Base-by-base conservation (phyloP, 192 early-diverging fungal species). In the Linnemannia exigua region DNA sequence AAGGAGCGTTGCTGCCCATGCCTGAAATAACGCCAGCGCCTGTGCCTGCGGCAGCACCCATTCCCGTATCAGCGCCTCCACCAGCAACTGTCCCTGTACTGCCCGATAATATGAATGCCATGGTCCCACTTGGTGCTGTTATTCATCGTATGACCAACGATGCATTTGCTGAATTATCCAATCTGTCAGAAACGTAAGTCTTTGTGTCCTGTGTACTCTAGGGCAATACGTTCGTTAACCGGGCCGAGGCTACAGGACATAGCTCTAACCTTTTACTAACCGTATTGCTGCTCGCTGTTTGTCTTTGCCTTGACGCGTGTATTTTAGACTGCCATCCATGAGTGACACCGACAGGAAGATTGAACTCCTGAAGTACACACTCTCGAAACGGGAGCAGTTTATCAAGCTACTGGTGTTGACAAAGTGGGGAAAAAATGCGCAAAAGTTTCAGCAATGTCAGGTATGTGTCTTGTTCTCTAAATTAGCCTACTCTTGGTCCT, bases 341-440 rank as follows among this genome's bases (percentile, higher is more conserved):
- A 78, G 79, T 20, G 92, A 93, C 72, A 69, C 86, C 0, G 89
- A 94, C 50, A 89, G 89, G 41, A 93, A 93, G 67, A 72, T 76
- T n/a, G 91, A 92, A 38, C 91, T 96, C 15, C 75, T 95, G n/a
- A 81, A 92, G 19, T 95, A 93, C 88, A 83, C 91, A 5, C 89
- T 91, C 28, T 90, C 92, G 54, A 91, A 91, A 79, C 87, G 94
- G 9, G 90, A 93, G 48, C 89, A 94, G 73, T 93, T 95, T 50
- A 88, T 92, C 38, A 96, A 96, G 76, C 82, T 97, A 25, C 82
- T 96, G 33, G 94, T 95, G 17, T 76, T 95, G 58, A 91, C 96
- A 17, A 92, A 95, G 75, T 97, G 95, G 95, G 93, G 94, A 9
- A 89, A 90, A 74, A 91, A 91, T 67, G 94, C 94, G 48, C 88